Conservation (phyloP, 148 eudicot species). For the Arctostaphylos glauca region DNA sequence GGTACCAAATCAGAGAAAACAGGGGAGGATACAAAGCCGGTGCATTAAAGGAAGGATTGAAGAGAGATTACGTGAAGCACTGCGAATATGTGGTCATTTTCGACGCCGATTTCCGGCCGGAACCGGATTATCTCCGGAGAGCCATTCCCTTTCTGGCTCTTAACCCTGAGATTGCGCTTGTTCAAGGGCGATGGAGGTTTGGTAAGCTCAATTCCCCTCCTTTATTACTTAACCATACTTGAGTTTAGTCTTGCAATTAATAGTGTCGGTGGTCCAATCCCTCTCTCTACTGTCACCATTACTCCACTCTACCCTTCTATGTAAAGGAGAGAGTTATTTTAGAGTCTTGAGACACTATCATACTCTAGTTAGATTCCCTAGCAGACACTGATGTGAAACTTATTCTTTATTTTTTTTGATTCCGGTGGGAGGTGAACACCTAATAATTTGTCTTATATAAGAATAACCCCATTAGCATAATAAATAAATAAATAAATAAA, state of each 20-base stretch:
- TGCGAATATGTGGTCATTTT: constrained; percentile 62
- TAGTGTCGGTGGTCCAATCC: neutral
- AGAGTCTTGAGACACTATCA: no score
- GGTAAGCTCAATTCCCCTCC: constrained; percentile 28
- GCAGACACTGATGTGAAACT: no score
- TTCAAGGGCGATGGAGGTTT: constrained; percentile 66
- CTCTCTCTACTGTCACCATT: neutral
- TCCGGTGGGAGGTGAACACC: no score
- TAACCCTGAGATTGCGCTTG: constrained; percentile 52
- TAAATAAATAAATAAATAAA: no score
- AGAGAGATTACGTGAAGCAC: constrained; percentile 23
- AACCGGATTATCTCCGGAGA: constrained; percentile 60
- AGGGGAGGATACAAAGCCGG: constrained; percentile 30
- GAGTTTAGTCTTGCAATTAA: neutral
- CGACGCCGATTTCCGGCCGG: constrained; percentile 83
- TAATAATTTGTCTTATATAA: no score
- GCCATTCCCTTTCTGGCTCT: constrained; percentile 57
- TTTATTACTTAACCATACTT: neutral
- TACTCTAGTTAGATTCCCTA: no score
- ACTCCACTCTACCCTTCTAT: neutral
- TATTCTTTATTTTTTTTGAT: no score
- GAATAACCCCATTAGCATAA: no score
- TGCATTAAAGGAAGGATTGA: constrained; percentile 28
- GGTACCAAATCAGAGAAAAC: constrained; percentile 24
- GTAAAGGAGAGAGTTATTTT: no score